Evolutionary conservation across 2,329 filamentous ascomycete genomes (phyloP).

Genomic region (Lomentospora prolificans): DNA sequence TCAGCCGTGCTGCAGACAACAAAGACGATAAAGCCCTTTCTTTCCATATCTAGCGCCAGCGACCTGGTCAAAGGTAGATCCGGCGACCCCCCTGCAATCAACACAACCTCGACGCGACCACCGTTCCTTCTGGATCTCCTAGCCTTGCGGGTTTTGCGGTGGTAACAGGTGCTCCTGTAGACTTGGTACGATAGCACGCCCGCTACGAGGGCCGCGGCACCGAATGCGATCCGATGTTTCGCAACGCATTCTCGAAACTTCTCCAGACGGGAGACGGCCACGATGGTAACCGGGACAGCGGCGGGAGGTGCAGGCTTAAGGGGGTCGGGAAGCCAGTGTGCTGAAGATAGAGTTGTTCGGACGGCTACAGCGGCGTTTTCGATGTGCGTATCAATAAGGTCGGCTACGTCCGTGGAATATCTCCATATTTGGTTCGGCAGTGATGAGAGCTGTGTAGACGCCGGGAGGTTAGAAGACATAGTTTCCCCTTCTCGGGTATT

Average conservation of each 20-base stretch:
- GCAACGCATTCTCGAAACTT: slow-evolving; percentile 60
- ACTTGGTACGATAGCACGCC: slow-evolving; percentile 51
- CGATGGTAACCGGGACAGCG: slow-evolving; percentile 23
- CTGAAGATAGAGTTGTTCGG: slow-evolving; percentile 56
- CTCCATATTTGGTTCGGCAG: slow-evolving; percentile 54
- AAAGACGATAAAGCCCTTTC: slow-evolving; percentile 87
- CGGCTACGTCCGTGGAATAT: slow-evolving; percentile 65
- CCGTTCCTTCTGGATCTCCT: slow-evolving; percentile 66
- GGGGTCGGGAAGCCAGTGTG: slow-evolving; percentile 63
- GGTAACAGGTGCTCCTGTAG: slow-evolving; percentile 42
- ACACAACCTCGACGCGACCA: slow-evolving; percentile 67
- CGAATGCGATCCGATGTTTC: slow-evolving; percentile 63
- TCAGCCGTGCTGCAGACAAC: slow-evolving; percentile 77
- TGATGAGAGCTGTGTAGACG: slow-evolving; percentile 34
- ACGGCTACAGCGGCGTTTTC: slow-evolving; percentile 64
- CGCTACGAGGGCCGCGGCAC: slow-evolving; percentile 59
- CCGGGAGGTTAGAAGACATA: not conserved
- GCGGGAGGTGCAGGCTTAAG: slow-evolving; percentile 46
- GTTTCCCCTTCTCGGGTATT: not conserved
- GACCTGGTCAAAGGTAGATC: slow-evolving; percentile 75
- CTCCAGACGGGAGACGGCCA: slow-evolving; percentile 31
- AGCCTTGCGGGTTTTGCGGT: slow-evolving; percentile 62
- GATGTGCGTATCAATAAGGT: slow-evolving; percentile 72
- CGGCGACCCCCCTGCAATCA: slow-evolving; percentile 80
- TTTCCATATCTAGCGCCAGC: slow-evolving; percentile 75